These are phyloP conservation scores for Saccharomycopsis hybrid DNA, from an alignment of 1,139 yeast genomes.

Conservation along the genomic window DNA sequence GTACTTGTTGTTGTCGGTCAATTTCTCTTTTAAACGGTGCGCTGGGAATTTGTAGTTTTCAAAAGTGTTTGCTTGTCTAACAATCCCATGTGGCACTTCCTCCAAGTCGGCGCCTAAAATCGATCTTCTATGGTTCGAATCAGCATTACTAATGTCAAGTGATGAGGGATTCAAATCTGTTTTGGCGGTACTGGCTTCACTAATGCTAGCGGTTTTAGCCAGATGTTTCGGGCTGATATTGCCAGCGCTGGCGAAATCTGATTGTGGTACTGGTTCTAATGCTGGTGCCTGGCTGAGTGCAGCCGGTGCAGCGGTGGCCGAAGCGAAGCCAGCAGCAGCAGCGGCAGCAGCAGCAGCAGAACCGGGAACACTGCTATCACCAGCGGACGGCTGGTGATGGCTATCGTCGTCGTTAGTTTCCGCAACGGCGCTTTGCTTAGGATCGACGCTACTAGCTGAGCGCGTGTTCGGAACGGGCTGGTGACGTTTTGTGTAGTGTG, in stretches of 20 bases:
- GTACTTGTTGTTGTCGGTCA: constrained; percentile 69
- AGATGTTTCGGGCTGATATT: too few species aligned
- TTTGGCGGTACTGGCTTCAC: neutral
- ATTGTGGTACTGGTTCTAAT: neutral
- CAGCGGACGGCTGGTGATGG: neutral
- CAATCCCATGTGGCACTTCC: constrained; percentile 92
- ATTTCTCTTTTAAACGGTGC: constrained; percentile 68
- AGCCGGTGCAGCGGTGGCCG: neutral
- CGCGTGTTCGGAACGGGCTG: neutral
- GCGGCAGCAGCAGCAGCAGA: neutral
- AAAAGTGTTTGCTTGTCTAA: constrained; percentile 71
- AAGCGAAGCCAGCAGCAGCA: neutral
- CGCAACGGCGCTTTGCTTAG: neutral
- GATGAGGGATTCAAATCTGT: neutral
- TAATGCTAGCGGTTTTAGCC: neutral
- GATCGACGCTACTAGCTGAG: neutral
- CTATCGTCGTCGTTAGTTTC: neutral
- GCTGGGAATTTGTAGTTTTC: constrained; percentile 74
- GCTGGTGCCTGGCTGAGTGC: neutral
- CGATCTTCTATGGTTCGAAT: constrained; percentile 4
- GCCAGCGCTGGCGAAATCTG: neutral
- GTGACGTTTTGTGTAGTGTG: neutral
- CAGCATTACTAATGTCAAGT: neutral
- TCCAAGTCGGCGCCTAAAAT: constrained; percentile 66
- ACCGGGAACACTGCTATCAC: neutral